Evolutionary conservation across 192 early-diverging fungal species (phyloP).

Genomic region (Dispira parvispora): DNA sequence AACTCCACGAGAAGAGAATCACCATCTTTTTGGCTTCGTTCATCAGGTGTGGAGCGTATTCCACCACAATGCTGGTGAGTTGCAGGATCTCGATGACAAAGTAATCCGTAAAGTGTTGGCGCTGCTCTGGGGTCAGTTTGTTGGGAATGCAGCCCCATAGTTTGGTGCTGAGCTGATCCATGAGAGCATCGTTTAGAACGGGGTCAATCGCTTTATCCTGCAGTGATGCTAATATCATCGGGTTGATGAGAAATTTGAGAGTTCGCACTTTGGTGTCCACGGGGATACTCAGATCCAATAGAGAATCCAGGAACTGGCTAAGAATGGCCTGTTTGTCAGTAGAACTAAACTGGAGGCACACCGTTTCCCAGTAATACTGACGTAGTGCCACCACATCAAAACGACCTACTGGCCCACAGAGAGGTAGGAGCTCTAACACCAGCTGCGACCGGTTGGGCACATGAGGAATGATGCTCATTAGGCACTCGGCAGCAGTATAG

Average conservation of each 20-base stretch:
- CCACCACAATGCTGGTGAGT: conserved; percentile 73
- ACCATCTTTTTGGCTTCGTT: conserved; percentile 71
- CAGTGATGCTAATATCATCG: conserved; percentile 29
- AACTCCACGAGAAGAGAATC: conserved; percentile 90
- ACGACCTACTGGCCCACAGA: background rate
- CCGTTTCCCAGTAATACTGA: conserved; percentile 53
- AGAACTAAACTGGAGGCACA: conserved; percentile 33
- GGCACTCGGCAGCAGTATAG: background rate
- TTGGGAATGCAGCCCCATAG: conserved; percentile 2
- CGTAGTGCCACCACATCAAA: conserved; percentile 23
- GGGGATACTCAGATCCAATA: conserved; percentile 37
- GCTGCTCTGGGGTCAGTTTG: background rate
- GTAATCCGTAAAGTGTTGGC: background rate
- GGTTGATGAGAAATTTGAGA: conserved; percentile 69
- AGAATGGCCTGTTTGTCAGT: conserved; percentile 49
- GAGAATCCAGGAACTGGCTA: conserved; percentile 59
- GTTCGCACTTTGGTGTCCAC: conserved; percentile 51
- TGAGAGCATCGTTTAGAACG: background rate
- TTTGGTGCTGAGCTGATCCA: background rate
- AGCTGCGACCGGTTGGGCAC: conserved; percentile 16
- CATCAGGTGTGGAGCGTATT: conserved; percentile 59
- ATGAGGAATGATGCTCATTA: background rate
- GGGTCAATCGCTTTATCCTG: background rate
- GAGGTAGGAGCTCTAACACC: conserved; percentile 20
- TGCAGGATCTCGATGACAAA: conserved; percentile 73